Percentiles rank a stretch among this genome's conserved stretches.
Evolutionary conservation across 129 eudicot genomes (phyloP).

Genomic region (Tagetes patula): DNA sequence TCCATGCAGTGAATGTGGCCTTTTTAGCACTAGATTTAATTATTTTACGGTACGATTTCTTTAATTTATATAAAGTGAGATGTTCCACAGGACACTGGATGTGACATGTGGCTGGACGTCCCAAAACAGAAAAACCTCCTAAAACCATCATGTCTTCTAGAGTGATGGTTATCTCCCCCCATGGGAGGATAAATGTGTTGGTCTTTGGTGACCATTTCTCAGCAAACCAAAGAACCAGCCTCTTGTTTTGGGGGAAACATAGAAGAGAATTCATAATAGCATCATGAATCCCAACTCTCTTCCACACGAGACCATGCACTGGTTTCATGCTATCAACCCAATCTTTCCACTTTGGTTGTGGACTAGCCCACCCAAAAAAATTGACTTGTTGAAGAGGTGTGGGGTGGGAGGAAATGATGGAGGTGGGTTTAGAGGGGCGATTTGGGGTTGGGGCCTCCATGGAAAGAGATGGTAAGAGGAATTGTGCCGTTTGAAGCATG

Average conservation of each 20-base stretch:
- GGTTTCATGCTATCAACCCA: constrained; percentile 34
- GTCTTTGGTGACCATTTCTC: constrained; percentile 44
- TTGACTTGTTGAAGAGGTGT: not conserved
- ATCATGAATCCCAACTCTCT: constrained; percentile 23
- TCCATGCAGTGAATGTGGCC: constrained; percentile 29
- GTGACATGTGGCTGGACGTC: constrained; percentile 17
- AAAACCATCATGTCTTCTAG: constrained; percentile 48
- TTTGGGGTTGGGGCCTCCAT: not conserved
- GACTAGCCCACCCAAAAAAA: constrained; percentile 12
- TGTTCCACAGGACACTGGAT: not conserved
- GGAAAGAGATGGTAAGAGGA: constrained; percentile 13
- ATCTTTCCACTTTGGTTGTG: constrained; percentile 24
- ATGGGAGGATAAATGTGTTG: constrained; percentile 46
- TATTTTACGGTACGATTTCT: constrained; percentile 9
- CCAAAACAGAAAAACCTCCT: constrained; percentile 41
- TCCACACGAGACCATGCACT: constrained; percentile 26
- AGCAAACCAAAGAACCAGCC: constrained; percentile 22
- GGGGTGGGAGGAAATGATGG: not conserved
- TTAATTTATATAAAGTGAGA: not conserved
- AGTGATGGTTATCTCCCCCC: constrained; percentile 51
- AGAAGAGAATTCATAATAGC: constrained; percentile 34
- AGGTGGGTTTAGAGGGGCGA: constrained; percentile 10
- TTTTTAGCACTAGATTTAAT: not conserved
- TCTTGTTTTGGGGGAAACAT: constrained; percentile 25
- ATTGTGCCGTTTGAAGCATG: not conserved